These are phyloP conservation scores for Pterula multifida DNA, from an alignment of 1,284 basidiomycete genomes.

Conservation along the genomic window DNA sequence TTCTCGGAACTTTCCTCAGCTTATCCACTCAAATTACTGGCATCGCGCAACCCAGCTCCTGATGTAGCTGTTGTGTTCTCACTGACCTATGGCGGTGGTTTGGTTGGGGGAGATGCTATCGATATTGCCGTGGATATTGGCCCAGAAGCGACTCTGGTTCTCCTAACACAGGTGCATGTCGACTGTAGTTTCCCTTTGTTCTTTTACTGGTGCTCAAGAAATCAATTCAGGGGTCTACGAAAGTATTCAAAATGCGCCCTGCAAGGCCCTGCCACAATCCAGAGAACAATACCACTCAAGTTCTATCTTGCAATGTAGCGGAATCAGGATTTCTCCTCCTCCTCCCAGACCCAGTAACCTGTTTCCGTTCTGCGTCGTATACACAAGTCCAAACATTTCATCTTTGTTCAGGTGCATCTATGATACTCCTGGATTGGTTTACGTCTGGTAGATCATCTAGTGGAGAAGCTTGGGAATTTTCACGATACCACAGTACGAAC, in stretches of 20 bases:
- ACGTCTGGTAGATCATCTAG: conserved; percentile 73
- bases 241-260: conserved; percentile 75
- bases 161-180: conserved; percentile 69
- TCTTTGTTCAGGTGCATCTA: conserved; percentile 47
- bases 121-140: conserved; percentile 55
- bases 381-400: conserved; percentile 68
- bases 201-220: conserved; percentile 2
- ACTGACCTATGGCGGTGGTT: conserved; percentile 86
- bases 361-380: conserved; percentile 77
- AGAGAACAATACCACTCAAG: conserved; percentile 17
- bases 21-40: conserved; percentile 88
- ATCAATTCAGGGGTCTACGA: conserved; percentile 70
- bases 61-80: conserved; percentile 68
- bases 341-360: conserved; percentile 89
- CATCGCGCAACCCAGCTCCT: conserved; percentile 41
- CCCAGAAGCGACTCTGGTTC: conserved; percentile 39
- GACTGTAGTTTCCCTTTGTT: conserved; percentile 4
- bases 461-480: conserved; percentile 86
- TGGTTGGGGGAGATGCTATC: conserved; percentile 81
- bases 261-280: conserved; percentile 29
- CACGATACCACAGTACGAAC: conserved; percentile 76
- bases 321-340: conserved; percentile 58
- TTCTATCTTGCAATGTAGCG: conserved; percentile 33
- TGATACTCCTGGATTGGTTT: conserved; percentile 80
- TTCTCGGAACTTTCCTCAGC: conserved; percentile 72